Evolutionary conservation across 345 rosid genomes (phyloP), one percentile per base, ranked within the genome.

Genomic region (Arabidopsis arenosa): DNA sequence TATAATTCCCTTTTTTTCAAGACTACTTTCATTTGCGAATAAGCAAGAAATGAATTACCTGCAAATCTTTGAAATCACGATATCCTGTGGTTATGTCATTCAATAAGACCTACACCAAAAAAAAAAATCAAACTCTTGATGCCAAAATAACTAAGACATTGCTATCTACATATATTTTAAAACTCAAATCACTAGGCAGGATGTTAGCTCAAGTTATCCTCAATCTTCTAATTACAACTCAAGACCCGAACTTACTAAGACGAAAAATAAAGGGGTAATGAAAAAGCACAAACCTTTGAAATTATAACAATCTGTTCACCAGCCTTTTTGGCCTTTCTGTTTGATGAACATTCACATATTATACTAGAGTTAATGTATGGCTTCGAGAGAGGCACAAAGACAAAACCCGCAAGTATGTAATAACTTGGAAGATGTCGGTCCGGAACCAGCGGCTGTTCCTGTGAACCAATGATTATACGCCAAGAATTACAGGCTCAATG

Each of bases 391-490:
- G 96, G 89, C 70, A 86, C 68, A 76, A 88, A 88, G 62, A 86
- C 90, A 74, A 90, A 77, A 63, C 93, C 96, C 32, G 90, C 93
- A 80, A 86, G 83, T 35, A 90, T 88, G 79, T 84, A 90, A 79
- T 86, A 90, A 80, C 92, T 86, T 37, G 57, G 57, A 52, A 52
- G 57, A 52, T 23, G 11, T 23, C 2, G 28, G 7, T 52, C 6
- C 32, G 57, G 57, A 11, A 52, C 33, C 45, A 59, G 64, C 26
- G 85, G 86, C 70, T 84, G 86, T 87, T 85, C 71, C 88, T 88
- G 90, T 17, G 6, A 15, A 17, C 23, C 5, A 17, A 6, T 48
- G 9, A 49, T 3, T 49, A 21, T 23, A 51, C 30, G 30, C 30
- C 26, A 9, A 51, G 26, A 17, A 17, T 17, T 17, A 11, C 44